Evolutionary conservation across 1,284 basidiomycete species (phyloP).

Genomic region (Rhodotorula glutinis): DNA sequence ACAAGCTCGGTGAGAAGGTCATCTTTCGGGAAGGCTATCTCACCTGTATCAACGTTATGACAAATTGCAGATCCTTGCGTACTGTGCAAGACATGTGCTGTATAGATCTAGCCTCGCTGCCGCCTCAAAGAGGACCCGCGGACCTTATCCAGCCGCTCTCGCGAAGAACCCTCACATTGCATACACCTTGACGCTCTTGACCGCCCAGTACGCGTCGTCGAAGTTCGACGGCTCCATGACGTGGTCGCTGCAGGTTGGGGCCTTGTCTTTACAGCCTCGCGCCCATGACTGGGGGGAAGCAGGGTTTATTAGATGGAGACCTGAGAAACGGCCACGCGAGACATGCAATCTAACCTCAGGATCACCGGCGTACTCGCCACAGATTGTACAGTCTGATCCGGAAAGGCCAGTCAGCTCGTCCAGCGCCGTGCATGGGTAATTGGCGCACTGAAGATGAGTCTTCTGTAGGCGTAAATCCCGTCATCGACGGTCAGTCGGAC

Average conservation of each 20-base stretch:
- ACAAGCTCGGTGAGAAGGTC: no score
- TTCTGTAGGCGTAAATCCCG: no score
- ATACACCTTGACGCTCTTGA: slow-evolving; percentile 8
- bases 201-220: slow-evolving; percentile 13
- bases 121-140: no score
- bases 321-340: no score
- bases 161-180: neutral
- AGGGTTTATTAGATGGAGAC: neutral
- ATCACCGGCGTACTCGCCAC: slow-evolving; percentile 17
- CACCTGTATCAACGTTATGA: no score
- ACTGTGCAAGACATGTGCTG: no score
- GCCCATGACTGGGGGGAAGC: neutral
- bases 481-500: no score
- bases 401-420: neutral
- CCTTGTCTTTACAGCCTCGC: neutral
- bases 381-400: neutral
- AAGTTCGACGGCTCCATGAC: slow-evolving; percentile 9
- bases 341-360: neutral
- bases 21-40: no score
- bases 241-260: slow-evolving; percentile 9
- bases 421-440: no score
- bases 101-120: no score
- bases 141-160: no score
- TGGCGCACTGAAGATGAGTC: neutral
- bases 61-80: no score